Conservation (phyloP, 2,329 filamentous ascomycete genomes). For the Colletotrichum tropicale region DNA sequence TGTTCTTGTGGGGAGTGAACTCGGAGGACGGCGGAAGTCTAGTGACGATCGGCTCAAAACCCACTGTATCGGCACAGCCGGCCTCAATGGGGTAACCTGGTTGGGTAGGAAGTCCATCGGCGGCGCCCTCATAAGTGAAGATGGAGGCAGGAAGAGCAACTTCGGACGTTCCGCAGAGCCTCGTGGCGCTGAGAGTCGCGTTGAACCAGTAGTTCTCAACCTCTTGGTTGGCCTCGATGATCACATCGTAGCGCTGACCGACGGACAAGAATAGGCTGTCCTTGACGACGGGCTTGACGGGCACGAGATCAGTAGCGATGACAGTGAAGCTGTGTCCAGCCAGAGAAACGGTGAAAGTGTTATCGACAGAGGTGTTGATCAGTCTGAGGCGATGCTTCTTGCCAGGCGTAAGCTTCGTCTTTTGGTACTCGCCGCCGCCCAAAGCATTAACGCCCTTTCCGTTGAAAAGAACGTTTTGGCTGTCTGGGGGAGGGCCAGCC, state of each 20-base stretch:
- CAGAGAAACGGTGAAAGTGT: constrained; percentile 55
- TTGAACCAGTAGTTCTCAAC: constrained; percentile 48
- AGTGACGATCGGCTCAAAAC: constrained; percentile 26
- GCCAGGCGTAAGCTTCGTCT: constrained; percentile 38
- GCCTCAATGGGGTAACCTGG: constrained; percentile 24
- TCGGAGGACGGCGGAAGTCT: constrained; percentile 25
- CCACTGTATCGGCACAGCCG: constrained; percentile 23
- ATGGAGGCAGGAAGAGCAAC: constrained; percentile 39
- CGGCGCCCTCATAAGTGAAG: constrained; percentile 38
- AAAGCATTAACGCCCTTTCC: constrained; percentile 40
- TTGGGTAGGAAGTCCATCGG: constrained; percentile 30
- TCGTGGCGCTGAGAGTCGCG: constrained; percentile 30
- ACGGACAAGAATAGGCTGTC: constrained; percentile 55
- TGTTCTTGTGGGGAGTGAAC: constrained; percentile 26
- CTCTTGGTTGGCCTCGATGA: constrained; percentile 38
- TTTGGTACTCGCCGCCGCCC: constrained; percentile 33
- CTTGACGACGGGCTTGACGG: constrained; percentile 53
- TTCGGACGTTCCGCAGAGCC: constrained; percentile 32
- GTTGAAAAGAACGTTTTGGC: constrained; percentile 47
- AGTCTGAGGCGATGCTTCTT: constrained; percentile 54
- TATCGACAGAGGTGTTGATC: constrained; percentile 55
- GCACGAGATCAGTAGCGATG: constrained; percentile 58
- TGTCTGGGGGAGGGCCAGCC: constrained; percentile 18
- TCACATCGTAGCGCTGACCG: constrained; percentile 45
- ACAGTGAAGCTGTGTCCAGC: constrained; percentile 57